Conservation (phyloP, 345 rosid genomes). For the Arabidopsis suecica region DNA sequence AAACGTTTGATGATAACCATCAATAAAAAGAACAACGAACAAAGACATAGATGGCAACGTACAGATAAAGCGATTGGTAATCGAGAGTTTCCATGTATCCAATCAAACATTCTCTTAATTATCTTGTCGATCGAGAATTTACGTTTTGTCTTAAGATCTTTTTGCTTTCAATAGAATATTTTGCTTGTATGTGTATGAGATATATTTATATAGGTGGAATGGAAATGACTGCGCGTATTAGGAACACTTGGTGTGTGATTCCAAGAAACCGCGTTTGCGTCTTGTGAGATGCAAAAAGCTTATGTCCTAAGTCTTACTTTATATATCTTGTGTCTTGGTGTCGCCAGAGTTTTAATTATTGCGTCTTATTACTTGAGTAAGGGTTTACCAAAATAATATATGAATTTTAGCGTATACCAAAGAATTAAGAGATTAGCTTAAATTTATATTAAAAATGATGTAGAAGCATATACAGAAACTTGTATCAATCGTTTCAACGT, state of each 20-base stretch:
- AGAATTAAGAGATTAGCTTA: neutral
- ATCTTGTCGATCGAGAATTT: neutral
- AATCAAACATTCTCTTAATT: constrained; percentile 53
- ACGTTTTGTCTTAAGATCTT: constrained; percentile 9
- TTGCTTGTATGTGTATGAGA: constrained; percentile 10
- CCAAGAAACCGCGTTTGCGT: constrained; percentile 51
- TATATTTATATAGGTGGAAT: constrained; percentile 17
- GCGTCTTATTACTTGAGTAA: neutral
- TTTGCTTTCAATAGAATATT: constrained; percentile 23
- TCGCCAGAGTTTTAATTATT: constrained; percentile 33
- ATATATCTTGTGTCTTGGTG: constrained; percentile 38
- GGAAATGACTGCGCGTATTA: constrained; percentile 39
- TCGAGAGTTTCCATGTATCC: constrained; percentile 55
- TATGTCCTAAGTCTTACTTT: constrained; percentile 47
- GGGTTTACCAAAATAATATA: neutral
- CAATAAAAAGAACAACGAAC: neutral
- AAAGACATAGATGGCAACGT: constrained; percentile 41
- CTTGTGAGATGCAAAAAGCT: constrained; percentile 45
- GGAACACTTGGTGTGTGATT: constrained; percentile 38
- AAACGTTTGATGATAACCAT: neutral
- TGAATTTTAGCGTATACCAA: neutral
- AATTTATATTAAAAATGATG: neutral
- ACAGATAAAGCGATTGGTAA: constrained; percentile 67
- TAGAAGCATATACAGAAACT: neutral
- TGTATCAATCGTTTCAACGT: neutral